phyloP scores from a whole-genome alignment of 352 stramenopile species.

The Thalassiosira livingstoniorum region DNA sequence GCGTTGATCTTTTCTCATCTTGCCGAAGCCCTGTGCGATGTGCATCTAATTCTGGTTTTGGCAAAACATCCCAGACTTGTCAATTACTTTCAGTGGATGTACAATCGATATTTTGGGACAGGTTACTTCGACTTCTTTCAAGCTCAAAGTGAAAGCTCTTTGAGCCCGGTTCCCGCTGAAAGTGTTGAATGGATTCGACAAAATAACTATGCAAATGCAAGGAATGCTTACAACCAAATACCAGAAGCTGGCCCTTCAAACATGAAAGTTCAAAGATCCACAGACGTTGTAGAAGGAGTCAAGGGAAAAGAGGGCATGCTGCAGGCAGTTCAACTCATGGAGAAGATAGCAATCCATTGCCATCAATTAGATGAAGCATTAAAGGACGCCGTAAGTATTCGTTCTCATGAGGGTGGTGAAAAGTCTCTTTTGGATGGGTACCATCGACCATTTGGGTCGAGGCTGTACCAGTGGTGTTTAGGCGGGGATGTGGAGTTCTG shows the following conservation, averaged over 20 bases:
- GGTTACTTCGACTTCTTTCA: conserved; percentile 27
- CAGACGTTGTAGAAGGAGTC: no score
- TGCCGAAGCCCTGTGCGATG: conserved; percentile 72
- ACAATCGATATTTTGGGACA: conserved; percentile 69
- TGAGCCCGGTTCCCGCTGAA: neutral
- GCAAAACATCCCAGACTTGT: conserved; percentile 65
- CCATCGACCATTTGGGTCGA: conserved; percentile 41
- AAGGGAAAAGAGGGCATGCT: conserved; percentile 33
- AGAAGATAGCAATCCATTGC: conserved; percentile 65
- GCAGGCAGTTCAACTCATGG: conserved; percentile 75
- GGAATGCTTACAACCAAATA: conserved; percentile 74
- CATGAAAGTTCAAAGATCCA: no score
- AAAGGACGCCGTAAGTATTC: conserved; percentile 45
- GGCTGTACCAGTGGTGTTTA: conserved; percentile 62
- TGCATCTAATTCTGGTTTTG: conserved; percentile 76
- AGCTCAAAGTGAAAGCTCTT: conserved; percentile 2
- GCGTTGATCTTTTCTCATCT: conserved; percentile 75
- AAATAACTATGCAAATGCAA: conserved; percentile 62
- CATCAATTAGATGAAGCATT: conserved; percentile 63
- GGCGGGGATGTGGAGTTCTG: conserved; percentile 42
- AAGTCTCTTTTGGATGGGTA: conserved; percentile 28
- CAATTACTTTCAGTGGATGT: conserved; percentile 71
- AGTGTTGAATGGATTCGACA: conserved; percentile 52
- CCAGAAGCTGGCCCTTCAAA: conserved; percentile 37
- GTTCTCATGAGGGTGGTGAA: conserved; percentile 19